Evolutionary conservation across 805 yeast species (phyloP).

Genomic region (Monosporozyma aerobia): DNA sequence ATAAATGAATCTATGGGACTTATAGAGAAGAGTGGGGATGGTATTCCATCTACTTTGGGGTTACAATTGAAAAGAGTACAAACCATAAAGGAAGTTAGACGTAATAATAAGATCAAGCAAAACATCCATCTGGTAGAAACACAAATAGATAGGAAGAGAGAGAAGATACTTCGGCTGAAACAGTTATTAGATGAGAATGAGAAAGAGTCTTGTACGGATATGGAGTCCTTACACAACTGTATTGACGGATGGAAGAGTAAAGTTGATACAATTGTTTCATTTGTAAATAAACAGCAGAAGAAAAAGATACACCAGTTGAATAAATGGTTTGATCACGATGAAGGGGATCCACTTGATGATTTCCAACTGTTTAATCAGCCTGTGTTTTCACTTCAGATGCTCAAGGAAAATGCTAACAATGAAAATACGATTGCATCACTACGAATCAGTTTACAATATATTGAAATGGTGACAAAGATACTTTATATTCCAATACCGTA

Average conservation of each 20-base stretch:
- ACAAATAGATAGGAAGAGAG: not conserved
- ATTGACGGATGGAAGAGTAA: not conserved
- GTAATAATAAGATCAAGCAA: not conserved
- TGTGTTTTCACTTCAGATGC: not conserved
- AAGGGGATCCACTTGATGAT: not conserved
- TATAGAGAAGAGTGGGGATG: not conserved
- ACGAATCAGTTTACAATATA: not conserved
- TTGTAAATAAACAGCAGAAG: not conserved
- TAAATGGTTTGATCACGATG: not conserved
- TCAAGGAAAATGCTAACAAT: not conserved
- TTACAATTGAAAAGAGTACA: not conserved
- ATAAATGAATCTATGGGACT: not conserved
- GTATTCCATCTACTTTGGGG: not conserved
- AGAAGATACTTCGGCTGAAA: not conserved
- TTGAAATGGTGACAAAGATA: not conserved
- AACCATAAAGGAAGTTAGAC: not conserved
- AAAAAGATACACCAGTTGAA: not conserved
- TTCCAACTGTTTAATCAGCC: not conserved
- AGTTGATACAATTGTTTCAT: not conserved
- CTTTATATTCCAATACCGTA: not conserved
- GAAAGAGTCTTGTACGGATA: not conserved
- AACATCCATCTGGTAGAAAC: not conserved
- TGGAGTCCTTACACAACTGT: not conserved
- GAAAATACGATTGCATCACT: not conserved
- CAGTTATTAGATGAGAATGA: not conserved